Base-by-base conservation (phyloP, 2,329 filamentous ascomycete genomes). In the Aspergillus udagawae region DNA sequence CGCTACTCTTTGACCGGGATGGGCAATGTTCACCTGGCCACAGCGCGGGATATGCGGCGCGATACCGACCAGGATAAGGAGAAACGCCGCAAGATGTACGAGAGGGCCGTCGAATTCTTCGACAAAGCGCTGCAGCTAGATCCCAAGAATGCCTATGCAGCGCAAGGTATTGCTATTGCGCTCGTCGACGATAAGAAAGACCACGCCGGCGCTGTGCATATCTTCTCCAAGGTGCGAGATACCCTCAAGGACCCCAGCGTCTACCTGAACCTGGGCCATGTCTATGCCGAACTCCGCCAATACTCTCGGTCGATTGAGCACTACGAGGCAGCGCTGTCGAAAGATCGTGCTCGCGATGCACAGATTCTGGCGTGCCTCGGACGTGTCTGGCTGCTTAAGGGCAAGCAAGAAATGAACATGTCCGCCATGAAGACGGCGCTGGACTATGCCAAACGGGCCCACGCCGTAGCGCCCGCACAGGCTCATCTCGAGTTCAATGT, bases 91-190 rank as follows among this genome's bases (percentile, higher is more conserved):
- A 90, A 89, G 65, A 88, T 86, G 60, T 99, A 97, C 71, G 86
- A 87, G 70, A 92, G 93, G 64, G 92, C 94, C 0, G 92, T 97
- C 10, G 95, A 99, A 71, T 99, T 99, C 76, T 99, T 97, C 67
- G 94, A 97, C 72, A 99, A 99, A 77, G 93, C 93, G 4, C 80
- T 99, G 23, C 91, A 95, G 61, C 80, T 99, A n/a, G 94, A 99
- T 68, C 87, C 92, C 0, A 92, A 89, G 77, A 99, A 97, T 65
- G 93, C 94, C 0, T 96, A 96, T 72, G 95, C 95, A 7, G 94
- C 94, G 1, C 94, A 99, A 71, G 94, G 95, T 59, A 86, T 99
- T 63, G 94, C 91, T 14, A 97, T 99, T 69, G 92, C 93, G 8
- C 80, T 99, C 28, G 87, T 94, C 0, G 94, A 99, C 72, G 93